Base-by-base conservation (phyloP, 257 asterid genomes). In the Gynochthodes officinalis region DNA sequence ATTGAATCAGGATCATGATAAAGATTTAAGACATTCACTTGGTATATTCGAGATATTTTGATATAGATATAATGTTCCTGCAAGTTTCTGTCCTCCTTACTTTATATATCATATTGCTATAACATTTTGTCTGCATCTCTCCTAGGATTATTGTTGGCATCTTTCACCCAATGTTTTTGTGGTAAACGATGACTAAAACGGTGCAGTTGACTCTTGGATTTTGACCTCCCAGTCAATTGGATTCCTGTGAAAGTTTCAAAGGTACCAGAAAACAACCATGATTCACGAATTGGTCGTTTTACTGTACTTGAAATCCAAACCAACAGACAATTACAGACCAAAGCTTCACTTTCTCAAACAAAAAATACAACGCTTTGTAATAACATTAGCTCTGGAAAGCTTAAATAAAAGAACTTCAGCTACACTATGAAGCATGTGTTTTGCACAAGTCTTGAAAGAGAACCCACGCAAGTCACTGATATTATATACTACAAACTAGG, bases 51-150 rank as follows among this genome's bases (percentile, higher is more conserved):
- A n/a, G n/a, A n/a, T 6, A 19, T 50, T 50, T 50, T 50, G 25
- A 0, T 50, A 16, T 50, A 50, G 68, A 42, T 19, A 63, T 23
- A 7, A 9, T 63, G 27, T 63, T 63, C 49, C 68, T 63, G 30
- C 49, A 35, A 37, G 49, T 35, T 30, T n/a, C n/a, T n/a, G n/a
- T n/a, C n/a, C n/a, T n/a, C n/a, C n/a, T n/a, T n/a, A n/a, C n/a
- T n/a, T n/a, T n/a, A n/a, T n/a, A n/a, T n/a, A n/a, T n/a, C n/a
- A n/a, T n/a, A n/a, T n/a, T n/a, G n/a, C n/a, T n/a, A n/a, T n/a
- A n/a, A n/a, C n/a, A n/a, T n/a, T 59, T 62, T 63, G 49, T 63
- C 50, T 63, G 48, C 21, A 63, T 19, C 19, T 63, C 5, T 53
- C 7, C 19, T 2, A 1, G 1, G 52, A 21, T 23, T 2, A 53